Percentiles rank a stretch among this genome's conserved stretches.
Evolutionary conservation across 805 yeast genomes (phyloP).

Genomic region (Starmera amethionina): DNA sequence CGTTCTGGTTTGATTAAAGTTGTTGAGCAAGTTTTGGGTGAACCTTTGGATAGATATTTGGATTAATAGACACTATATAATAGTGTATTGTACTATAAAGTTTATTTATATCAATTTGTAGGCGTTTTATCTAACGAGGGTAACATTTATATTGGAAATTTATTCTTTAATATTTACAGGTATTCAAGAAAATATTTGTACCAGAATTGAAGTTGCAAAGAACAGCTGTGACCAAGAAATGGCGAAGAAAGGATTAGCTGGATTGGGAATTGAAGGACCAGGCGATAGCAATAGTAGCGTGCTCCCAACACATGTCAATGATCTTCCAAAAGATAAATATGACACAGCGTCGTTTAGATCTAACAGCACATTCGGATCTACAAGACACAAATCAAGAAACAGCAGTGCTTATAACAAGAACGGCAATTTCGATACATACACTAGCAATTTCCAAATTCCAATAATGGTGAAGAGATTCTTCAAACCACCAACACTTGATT

Average conservation of each 20-base stretch:
- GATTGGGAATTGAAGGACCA: too few species aligned
- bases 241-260: too few species aligned
- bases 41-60: constrained; percentile 80
- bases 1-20: constrained; percentile 85
- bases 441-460: constrained; percentile 19
- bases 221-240: too few species aligned
- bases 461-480: constrained; percentile 35
- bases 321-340: constrained; percentile 10
- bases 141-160: too few species aligned
- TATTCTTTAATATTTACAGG: too few species aligned
- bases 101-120: neutral
- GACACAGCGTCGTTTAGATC: constrained; percentile 16
- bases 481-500: constrained; percentile 75
- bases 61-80: constrained; percentile 22
- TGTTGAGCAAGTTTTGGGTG: constrained; percentile 88
- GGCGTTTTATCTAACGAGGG: too few species aligned
- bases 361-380: constrained; percentile 9
- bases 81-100: too few species aligned
- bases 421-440: neutral
- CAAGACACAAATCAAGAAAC: constrained; percentile 1
- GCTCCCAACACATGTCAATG: constrained; percentile 11
- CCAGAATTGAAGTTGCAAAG: too few species aligned
- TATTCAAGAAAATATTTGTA: too few species aligned
- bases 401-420: constrained; percentile 5
- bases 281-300: neutral